Base-by-base conservation (phyloP, 2,329 filamentous ascomycete species). In the Fusarium aywerte region DNA sequence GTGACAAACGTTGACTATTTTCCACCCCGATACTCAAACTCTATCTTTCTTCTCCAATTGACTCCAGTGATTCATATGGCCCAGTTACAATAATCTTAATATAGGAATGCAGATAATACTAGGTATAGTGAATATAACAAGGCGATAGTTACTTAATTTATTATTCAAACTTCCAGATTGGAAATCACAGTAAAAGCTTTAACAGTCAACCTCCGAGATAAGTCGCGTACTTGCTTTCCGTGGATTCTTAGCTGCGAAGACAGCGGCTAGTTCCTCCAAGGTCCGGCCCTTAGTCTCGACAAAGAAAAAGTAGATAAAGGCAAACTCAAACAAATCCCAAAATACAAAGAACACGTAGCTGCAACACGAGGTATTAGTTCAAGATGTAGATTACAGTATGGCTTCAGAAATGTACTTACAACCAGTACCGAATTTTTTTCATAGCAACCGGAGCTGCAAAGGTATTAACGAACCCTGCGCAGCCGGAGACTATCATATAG, bases 381-480 rank as follows among this genome's bases (percentile, higher is more conserved):
- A n/a, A 13, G 5, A 13, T 2, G 23, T 15, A 2, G 12, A 31
- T 4, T 18, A 10, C 4, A 12, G 0, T 11, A 15, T 11, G 4
- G 6, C 0, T 12, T 4, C 3, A 4, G 0, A 3, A 12, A 13
- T 16, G 4, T 21, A 58, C 57, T 57, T 15, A 59, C 57, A 61
- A 61, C 58, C 53, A 61, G 13, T 51, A 61, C 4, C 53, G 44
- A 12, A 70, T 70, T 0, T 67, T 71, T 11, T 64, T 21, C 67
- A 70, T 68, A 3, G 67, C 67, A 27, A 56, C n/a, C 2, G 67
- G 67, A 7, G 58, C 62, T 2, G 69, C 69, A 45, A 70, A 70
- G 4, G 62, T 68, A 36, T 68, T 69, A 27, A 69, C 58, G 33
- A 68, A 63, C 3, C 65, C 33, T n/a, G 65, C 67, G 8, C 53